phyloP scores from a whole-genome alignment of 1,284 basidiomycete species.

The Ganoderma sinense region DNA sequence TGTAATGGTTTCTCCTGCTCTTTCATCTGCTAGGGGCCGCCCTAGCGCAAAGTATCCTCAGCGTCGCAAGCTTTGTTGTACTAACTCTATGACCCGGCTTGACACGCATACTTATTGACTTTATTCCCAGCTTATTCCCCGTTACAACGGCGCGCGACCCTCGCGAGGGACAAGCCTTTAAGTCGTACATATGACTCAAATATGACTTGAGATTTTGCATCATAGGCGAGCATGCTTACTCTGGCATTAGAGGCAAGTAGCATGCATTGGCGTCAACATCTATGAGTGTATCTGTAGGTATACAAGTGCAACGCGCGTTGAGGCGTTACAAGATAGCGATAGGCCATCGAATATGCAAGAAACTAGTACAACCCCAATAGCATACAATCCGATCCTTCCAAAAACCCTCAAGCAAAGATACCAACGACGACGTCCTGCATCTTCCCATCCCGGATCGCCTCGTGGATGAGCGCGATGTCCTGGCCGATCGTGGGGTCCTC shows the following conservation, averaged over 20 bases:
- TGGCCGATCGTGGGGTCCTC: slow-evolving; percentile 71
- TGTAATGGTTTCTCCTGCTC: too few species aligned
- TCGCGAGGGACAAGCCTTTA: too few species aligned
- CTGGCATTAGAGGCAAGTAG: not conserved
- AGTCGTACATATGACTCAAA: too few species aligned
- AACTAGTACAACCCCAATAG: not conserved
- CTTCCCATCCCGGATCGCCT: slow-evolving; percentile 79
- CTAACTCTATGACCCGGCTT: too few species aligned
- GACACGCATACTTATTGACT: too few species aligned
- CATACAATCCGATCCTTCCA: not conserved
- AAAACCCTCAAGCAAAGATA: slow-evolving; percentile 48
- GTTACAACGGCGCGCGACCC: too few species aligned
- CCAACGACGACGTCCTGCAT: slow-evolving; percentile 65
- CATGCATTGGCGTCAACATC: not conserved
- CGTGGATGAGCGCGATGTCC: slow-evolving; percentile 72
- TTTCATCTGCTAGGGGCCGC: too few species aligned
- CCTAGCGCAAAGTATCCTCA: too few species aligned
- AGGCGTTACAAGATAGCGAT: not conserved
- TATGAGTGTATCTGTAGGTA: slow-evolving; percentile 8
- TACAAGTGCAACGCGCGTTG: slow-evolving; percentile 11
- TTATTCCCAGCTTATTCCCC: too few species aligned
- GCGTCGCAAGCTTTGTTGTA: too few species aligned
- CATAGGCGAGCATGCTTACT: too few species aligned
- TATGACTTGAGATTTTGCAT: too few species aligned
- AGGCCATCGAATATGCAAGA: not conserved